Evolutionary conservation across 2,329 filamentous ascomycete species (phyloP), one percentile per base, ranked within the genome.

Genomic region (Podosphaera fusca): DNA sequence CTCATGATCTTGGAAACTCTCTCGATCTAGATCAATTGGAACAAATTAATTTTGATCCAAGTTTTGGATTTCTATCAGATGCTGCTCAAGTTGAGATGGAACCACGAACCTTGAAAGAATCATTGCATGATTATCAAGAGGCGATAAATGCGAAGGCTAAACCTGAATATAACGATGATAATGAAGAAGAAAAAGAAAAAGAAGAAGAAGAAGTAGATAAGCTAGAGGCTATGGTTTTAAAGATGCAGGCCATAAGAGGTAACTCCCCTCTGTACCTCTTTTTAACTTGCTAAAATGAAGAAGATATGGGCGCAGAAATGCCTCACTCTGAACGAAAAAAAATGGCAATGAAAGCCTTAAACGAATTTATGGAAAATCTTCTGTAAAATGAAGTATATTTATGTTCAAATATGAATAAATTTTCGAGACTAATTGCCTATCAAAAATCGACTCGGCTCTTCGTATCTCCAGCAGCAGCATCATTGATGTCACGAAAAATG

Each of bases 161-260:
- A 3, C 61, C 61, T 6, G 65, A 67, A 1, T 64, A 67, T 6
- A 57, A 55, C 10, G 63, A 67, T 21, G 70, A 70, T 5, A 42
- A 42, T 21, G 21, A 21, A 21, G 21, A 21, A 21, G 21, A 21
- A 21, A 1, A 21, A 21, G 21, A 21, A 21, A 21, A 21, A 21
- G 21, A 21, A 21, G 21, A 21, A 21, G 70, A 70, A 21, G 69
- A 72, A 3, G 72, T 84, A 14, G 73, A 75, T 63, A 77, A 78
- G 65, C 65, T 84, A 35, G 79, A 82, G 63, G 69, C 70, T 55
- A 77, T 84, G 75, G 82, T 84, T 77, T 69, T 73, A 55, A 81
- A 77, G 67, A 69, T 85, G 59, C 77, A 79, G 67, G 78, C 78
- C 1, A 78, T 78, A 7, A 64, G 63, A 65, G 67, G 67, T 67